These are phyloP conservation scores for Ustilago loliicola DNA, from an alignment of 1,284 basidiomycete genomes.

Conservation along the genomic window DNA sequence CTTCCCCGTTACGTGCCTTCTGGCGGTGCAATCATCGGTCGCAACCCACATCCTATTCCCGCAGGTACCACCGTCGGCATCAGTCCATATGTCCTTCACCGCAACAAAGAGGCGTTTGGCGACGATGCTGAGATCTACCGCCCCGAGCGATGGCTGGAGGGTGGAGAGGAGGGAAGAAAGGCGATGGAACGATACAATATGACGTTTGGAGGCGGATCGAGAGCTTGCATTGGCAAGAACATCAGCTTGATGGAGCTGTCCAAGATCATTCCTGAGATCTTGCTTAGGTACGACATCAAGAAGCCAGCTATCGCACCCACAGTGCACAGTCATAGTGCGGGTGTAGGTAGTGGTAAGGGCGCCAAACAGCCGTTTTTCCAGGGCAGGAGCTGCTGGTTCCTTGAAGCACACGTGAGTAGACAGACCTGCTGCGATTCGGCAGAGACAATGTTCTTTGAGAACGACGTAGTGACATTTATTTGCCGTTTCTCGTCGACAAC, in stretches of 20 bases:
- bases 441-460: not conserved
- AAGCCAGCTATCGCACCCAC: slow-evolving; percentile 14
- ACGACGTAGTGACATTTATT: not conserved
- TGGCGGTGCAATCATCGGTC: slow-evolving; percentile 59
- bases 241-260: slow-evolving; percentile 65
- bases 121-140: slow-evolving; percentile 54
- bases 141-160: slow-evolving; percentile 65
- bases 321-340: not conserved
- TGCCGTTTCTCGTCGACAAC: not conserved
- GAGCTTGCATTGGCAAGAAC: slow-evolving; percentile 64
- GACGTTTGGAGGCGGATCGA: slow-evolving; percentile 58
- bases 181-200: slow-evolving; percentile 51
- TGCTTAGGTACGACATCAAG: slow-evolving; percentile 54
- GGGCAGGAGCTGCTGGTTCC: slow-evolving; percentile 47
- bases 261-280: slow-evolving; percentile 61
- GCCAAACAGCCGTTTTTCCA: slow-evolving; percentile 31
- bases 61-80: slow-evolving; percentile 62
- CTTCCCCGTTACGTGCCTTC: slow-evolving; percentile 63
- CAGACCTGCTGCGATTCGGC: too few species aligned
- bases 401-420: slow-evolving; percentile 48
- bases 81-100: slow-evolving; percentile 63
- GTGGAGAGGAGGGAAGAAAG: slow-evolving; percentile 47
- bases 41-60: slow-evolving; percentile 48
- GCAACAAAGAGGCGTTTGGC: slow-evolving; percentile 57
- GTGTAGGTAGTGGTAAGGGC: not conserved